These are phyloP conservation scores for Fusarium siculi DNA, from an alignment of 2,329 filamentous ascomycete genomes.

Conservation along the genomic window DNA sequence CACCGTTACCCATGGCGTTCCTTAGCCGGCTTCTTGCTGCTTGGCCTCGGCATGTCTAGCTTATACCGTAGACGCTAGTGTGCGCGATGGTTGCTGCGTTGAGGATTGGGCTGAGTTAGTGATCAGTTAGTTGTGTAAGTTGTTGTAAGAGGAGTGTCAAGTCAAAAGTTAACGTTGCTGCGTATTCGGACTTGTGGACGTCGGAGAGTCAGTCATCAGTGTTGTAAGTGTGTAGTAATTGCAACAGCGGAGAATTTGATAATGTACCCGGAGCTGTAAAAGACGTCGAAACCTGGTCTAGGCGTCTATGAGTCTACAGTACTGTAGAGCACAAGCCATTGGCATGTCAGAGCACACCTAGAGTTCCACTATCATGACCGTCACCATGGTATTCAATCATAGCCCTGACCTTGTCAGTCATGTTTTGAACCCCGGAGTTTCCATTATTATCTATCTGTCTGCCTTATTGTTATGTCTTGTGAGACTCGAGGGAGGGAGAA, in stretches of 20 bases:
- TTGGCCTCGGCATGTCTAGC: slow-evolving; percentile 38
- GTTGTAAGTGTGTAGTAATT: slow-evolving; percentile 10
- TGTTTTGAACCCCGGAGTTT: slow-evolving; percentile 10
- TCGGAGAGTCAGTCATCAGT: not conserved
- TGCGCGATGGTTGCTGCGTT: not conserved
- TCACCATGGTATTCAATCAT: slow-evolving; percentile 34
- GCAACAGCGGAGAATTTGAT: slow-evolving; percentile 15
- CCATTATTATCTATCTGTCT: not conserved
- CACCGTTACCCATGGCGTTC: slow-evolving; percentile 35
- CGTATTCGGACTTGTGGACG: slow-evolving; percentile 29
- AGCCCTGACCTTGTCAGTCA: slow-evolving; percentile 7
- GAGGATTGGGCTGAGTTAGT: not conserved
- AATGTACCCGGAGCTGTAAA: slow-evolving; percentile 27
- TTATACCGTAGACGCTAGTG: slow-evolving; percentile 28
- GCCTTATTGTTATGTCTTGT: not conserved
- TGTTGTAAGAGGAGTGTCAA: slow-evolving; percentile 1
- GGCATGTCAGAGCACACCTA: slow-evolving; percentile 29
- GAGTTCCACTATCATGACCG: slow-evolving; percentile 36
- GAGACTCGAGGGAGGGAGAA: slow-evolving; percentile 9
- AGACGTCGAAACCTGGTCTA: slow-evolving; percentile 4
- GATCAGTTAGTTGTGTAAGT: not conserved
- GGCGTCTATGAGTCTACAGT: not conserved
- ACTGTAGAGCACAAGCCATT: slow-evolving; percentile 29
- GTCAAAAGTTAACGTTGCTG: not conserved
- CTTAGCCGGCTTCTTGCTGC: slow-evolving; percentile 31